Evolutionary conservation across 2,329 filamentous ascomycete species (phyloP), one percentile per base, ranked within the genome.

Genomic region (Aspergillus pseudoglaucus): DNA sequence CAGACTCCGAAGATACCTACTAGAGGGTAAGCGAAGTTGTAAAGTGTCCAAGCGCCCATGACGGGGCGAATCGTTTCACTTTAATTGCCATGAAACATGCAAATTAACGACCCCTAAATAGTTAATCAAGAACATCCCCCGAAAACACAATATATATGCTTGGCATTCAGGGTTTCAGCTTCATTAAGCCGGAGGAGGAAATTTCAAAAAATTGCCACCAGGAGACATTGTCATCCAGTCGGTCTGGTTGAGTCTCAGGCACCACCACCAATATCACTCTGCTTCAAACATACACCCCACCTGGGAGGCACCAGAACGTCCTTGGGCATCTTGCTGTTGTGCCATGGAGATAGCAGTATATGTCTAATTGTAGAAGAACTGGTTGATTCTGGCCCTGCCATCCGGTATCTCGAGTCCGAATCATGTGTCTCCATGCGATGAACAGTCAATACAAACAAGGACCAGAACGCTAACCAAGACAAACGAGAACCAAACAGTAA

Each of bases 101-200:
- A 42, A 12, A 42, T 27, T 42, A 27, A 42, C 14, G 20, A 23
- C 32, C 39, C 45, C 35, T 48, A 38, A 44, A 50, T 52, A 50
- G 50, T 27, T 18, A 27, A 42, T 27, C 7, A 27, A 15, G 8
- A 42, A n/a, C 22, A 42, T 5, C 20, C 18, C 20, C 20, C 23
- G 23, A 47, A 46, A 46, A 46, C 41, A 35, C 45, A 45, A 33
- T 18, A 30, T 46, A 47, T 44, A 48, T 49, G 47, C 45, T 53
- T 50, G 54, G 56, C 51, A 47, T 47, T 45, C 42, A 38, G 41
- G 49, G 56, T 57, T 59, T 59, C 55, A 58, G 40, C 49, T 59
- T 57, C 55, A 59, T 57, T 58, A 54, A 49, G 20, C 18, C 23
- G 22, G 15, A 25, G 18, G 18, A 37, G 35, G 32, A 9, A 39